These are phyloP conservation scores for Aspergillus sp. DNA, from an alignment of 2,329 filamentous ascomycete species.

Conservation along the genomic window DNA sequence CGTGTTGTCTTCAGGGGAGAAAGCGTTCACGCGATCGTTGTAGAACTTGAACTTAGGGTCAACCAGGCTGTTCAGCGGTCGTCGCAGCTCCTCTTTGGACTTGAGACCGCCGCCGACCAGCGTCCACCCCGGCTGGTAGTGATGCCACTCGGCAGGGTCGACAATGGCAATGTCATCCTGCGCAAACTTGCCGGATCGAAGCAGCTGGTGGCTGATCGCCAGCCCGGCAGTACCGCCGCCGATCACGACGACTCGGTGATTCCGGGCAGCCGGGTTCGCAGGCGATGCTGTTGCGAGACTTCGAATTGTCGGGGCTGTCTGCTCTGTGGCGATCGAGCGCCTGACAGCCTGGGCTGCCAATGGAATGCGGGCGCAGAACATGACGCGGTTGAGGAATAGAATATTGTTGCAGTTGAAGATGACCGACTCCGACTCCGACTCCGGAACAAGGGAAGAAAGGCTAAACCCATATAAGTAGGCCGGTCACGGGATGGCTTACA, in stretches of 20 bases:
- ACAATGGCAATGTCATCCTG: constrained; percentile 55
- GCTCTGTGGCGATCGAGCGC: constrained; percentile 10
- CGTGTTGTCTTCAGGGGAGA: constrained; percentile 48
- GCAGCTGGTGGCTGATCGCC: constrained; percentile 57
- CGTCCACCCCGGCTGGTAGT: constrained; percentile 64
- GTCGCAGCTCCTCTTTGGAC: constrained; percentile 49
- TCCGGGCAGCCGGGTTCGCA: constrained; percentile 28
- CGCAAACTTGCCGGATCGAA: constrained; percentile 48
- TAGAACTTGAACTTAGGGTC: constrained; percentile 56
- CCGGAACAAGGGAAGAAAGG: too few relatives aligned
- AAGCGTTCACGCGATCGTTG: constrained; percentile 40
- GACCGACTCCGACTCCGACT: too few relatives aligned
- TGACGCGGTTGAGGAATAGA: too few relatives aligned
- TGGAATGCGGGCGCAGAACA: too few relatives aligned
- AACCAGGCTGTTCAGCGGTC: constrained; percentile 43
- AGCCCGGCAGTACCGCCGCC: constrained; percentile 59
- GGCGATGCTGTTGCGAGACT: constrained; percentile 25
- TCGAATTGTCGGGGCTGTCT: too few relatives aligned
- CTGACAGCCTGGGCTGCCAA: constrained; percentile 15
- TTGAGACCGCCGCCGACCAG: constrained; percentile 59
- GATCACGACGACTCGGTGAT: constrained; percentile 58
- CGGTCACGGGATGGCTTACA: too few relatives aligned
- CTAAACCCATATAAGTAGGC: too few relatives aligned
- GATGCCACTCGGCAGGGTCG: constrained; percentile 54
- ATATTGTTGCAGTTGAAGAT: too few relatives aligned